Conservation (phyloP, 2,329 filamentous ascomycete species). For the Incumbomyces delicatus region DNA sequence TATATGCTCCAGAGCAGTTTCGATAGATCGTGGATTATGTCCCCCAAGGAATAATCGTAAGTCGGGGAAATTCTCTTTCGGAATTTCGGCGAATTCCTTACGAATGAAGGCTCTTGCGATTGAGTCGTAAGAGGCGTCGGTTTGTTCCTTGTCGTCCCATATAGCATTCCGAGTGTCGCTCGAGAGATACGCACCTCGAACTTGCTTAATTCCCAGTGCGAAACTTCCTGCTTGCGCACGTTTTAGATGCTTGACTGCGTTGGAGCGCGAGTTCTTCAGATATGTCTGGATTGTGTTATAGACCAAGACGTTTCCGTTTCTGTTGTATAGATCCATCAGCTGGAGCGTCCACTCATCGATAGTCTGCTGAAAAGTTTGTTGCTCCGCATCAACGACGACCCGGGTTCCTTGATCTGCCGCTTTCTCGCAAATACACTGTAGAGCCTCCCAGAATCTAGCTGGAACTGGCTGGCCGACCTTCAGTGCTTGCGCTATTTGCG, state of each 20-base stretch:
- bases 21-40: too few species aligned
- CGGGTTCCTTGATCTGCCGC: constrained; percentile 35
- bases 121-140: constrained; percentile 61
- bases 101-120: constrained; percentile 61
- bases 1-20: too few species aligned
- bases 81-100: too few species aligned
- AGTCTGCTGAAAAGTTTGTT: constrained; percentile 40
- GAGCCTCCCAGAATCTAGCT: constrained; percentile 31
- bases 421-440: constrained; percentile 35
- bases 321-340: constrained; percentile 69
- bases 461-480: constrained; percentile 31
- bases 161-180: constrained; percentile 61
- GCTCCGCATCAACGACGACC: constrained; percentile 45
- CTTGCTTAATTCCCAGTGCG: constrained; percentile 62
- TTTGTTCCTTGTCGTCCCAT: constrained; percentile 61
- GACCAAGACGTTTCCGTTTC: constrained; percentile 54
- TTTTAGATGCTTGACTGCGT: constrained; percentile 51
- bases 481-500: constrained; percentile 32
- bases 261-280: constrained; percentile 51
- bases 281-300: constrained; percentile 76
- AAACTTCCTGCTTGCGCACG: constrained; percentile 51
- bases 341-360: constrained; percentile 47
- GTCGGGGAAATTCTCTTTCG: too few species aligned
- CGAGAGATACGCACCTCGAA: constrained; percentile 63
- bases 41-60: too few species aligned